Evolutionary conservation across 352 stramenopile genomes (phyloP), one percentile per base, ranked within the genome.

Genomic region (Thraustochytrium sp.): DNA sequence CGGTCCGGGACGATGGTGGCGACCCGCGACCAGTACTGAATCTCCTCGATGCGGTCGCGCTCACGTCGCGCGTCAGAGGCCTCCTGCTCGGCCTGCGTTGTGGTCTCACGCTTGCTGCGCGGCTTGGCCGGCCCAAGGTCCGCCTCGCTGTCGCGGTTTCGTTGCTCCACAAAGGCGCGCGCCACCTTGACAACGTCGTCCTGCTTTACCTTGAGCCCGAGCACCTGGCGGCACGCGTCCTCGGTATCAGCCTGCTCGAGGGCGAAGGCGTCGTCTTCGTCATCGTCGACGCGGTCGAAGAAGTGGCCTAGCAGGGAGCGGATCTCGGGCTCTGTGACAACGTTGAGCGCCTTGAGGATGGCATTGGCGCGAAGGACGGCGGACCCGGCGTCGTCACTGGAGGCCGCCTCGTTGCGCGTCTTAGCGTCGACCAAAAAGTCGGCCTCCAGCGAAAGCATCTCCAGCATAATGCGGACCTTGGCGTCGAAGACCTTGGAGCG

Each of bases 401-500:
- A 84, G 40, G 89, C 88, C 3, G 96, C 85, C 16, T 91, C 91
- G 59, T 94, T 88, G 44, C 92, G 89, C 3, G 96, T 89, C 59
- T 85, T 93, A 5, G 87, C 84, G 44, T 95, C 92, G 16, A 97
- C 89, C 8, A 97, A 85, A 65, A 97, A 97, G 0, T 91, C 93
- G 9, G 93, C 92, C 80, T 97, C 93, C 1, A 87, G 87, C 0
- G 91, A 88, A 5, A 97, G 86, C 84, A 97, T 87, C 85, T 92
- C 90, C 46, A 96, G 88, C 90, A 96, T 95, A 82, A 93, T 90
- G 85, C 94, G 93, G 51, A 97, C 86, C 82, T 95, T 95, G 0
- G 87, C 85, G 11, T 91, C 89, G 31, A 90, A 92, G 82, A 96
- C 91, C 76, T 83, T 78, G 38, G 26, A 48, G 16, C 59, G 59